Conservation (phyloP, 148 eudicot genomes). For the Drosera capensis region DNA sequence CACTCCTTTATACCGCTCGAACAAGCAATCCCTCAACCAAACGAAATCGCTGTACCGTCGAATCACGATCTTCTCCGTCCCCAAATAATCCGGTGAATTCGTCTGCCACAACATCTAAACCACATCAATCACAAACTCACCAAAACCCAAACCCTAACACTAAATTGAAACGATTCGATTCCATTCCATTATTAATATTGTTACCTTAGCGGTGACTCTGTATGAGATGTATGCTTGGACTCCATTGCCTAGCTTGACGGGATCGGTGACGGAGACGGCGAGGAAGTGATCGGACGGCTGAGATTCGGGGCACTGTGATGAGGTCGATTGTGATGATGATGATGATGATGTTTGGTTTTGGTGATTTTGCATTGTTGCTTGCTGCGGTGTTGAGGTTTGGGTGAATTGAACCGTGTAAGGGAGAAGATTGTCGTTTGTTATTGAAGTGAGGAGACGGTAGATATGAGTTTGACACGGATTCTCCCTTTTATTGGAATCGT, state of each 20-base stretch:
- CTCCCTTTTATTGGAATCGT: too few relatives aligned
- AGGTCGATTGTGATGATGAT: slow-evolving; percentile 46
- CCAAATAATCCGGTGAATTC: slow-evolving; percentile 82
- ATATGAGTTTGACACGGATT: too few relatives aligned
- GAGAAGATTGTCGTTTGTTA: too few relatives aligned
- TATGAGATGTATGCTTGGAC: slow-evolving; percentile 95
- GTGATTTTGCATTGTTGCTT: too few relatives aligned
- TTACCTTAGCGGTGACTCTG: slow-evolving; percentile 74
- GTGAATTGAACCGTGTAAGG: too few relatives aligned
- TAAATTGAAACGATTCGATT: too few relatives aligned
- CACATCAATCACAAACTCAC: too few relatives aligned
- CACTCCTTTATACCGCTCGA: slow-evolving; percentile 88
- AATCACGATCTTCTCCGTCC: slow-evolving; percentile 88
- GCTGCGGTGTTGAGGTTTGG: too few relatives aligned
- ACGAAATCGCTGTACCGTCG: slow-evolving; percentile 88
- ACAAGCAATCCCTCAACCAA: slow-evolving; percentile 90
- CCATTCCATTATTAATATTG: not conserved
- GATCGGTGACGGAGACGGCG: slow-evolving; percentile 75
- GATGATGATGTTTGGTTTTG: too few relatives aligned
- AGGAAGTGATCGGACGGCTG: slow-evolving; percentile 45
- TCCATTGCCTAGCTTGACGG: slow-evolving; percentile 87
- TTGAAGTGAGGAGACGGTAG: too few relatives aligned
- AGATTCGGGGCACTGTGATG: slow-evolving; percentile 72
- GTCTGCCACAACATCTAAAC: slow-evolving; percentile 75
- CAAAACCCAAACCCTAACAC: too few relatives aligned